These are phyloP conservation scores for Jatropha curcas DNA, from an alignment of 345 rosid species.

Conservation along the genomic window DNA sequence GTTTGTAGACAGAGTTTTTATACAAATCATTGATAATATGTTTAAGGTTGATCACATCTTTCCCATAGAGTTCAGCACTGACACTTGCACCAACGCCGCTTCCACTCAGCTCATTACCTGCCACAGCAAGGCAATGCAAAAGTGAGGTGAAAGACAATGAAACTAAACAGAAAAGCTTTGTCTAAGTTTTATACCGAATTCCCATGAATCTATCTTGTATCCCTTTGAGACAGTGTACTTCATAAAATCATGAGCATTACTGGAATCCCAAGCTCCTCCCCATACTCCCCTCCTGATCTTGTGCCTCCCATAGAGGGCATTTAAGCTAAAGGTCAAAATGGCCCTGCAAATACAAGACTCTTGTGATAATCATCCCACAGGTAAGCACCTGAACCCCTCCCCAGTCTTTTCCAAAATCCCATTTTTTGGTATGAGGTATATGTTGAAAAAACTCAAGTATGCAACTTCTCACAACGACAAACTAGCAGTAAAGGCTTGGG, in stretches of 20 bases:
- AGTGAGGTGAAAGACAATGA: constrained; percentile 13
- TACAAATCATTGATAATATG: constrained; percentile 57
- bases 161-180: constrained; percentile 11
- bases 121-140: constrained; percentile 18
- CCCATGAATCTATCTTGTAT: constrained; percentile 88
- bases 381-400: background rate
- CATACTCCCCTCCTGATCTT: constrained; percentile 48
- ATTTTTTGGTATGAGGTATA: constrained; percentile 4
- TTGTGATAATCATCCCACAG: constrained; percentile 7
- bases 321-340: constrained; percentile 76
- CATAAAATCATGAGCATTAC: constrained; percentile 69
- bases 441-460: background rate
- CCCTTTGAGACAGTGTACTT: constrained; percentile 78
- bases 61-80: constrained; percentile 69
- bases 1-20: constrained; percentile 51
- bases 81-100: constrained; percentile 80
- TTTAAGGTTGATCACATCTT: constrained; percentile 66
- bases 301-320: constrained; percentile 88
- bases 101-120: constrained; percentile 94
- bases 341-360: constrained; percentile 52
- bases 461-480: background rate
- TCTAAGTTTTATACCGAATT: constrained; percentile 60
- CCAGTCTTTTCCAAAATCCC: background rate
- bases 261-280: constrained; percentile 91
- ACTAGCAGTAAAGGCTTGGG: background rate